Evolutionary conservation across 768 basidiomycete species (phyloP), one percentile per base, ranked within the genome.

Genomic region (Steccherinum ochraceum): DNA sequence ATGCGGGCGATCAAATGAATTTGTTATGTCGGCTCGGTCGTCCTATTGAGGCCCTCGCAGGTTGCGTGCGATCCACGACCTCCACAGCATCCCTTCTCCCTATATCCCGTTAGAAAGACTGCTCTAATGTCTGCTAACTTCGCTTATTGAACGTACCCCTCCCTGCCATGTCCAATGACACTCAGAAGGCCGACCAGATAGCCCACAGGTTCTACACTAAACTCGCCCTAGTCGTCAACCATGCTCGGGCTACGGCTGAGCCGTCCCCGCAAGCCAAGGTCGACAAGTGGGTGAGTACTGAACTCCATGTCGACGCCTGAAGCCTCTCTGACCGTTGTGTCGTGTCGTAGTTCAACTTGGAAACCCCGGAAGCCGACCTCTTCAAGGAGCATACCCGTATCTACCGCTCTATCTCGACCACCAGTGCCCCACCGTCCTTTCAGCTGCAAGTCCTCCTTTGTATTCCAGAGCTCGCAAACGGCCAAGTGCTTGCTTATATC

Each of bases 121-220:
- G 58, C 46, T 56, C 63, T 57, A 52, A 64, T 64, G 63, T 59
- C 62, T 58, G 52, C 47, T 46, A 56, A 52, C 16, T 48, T 54
- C 57, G 45, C 54, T n/a, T 43, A 43, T 43, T 58, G 46, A 60
- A 49, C 46, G 43, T 50, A 46, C 44, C 47, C 50, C 53, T 45
- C 60, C 50, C 64, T 67, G 68, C 74, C 65, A 76, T 76, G 74
- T 75, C 74, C 59, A 74, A 72, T 72, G 75, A 77, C 67, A 70
- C 69, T 52, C 69, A 70, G 63, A 89, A 82, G 74, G 85, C 88
- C 58, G 88, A 92, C 76, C 87, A 89, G 75, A 91, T 92, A 60
- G 85, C 86, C 45, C 83, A 83, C 67, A 82, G 83, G 65, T 81
- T 89, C 68, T 90, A 88, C 70, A 80, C 83, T 46, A 92, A 92